Percentiles rank a stretch among this genome's conserved stretches.
Evolutionary conservation across 2,329 filamentous ascomycete genomes (phyloP).

Genomic region (Trichoderma pleuroti): DNA sequence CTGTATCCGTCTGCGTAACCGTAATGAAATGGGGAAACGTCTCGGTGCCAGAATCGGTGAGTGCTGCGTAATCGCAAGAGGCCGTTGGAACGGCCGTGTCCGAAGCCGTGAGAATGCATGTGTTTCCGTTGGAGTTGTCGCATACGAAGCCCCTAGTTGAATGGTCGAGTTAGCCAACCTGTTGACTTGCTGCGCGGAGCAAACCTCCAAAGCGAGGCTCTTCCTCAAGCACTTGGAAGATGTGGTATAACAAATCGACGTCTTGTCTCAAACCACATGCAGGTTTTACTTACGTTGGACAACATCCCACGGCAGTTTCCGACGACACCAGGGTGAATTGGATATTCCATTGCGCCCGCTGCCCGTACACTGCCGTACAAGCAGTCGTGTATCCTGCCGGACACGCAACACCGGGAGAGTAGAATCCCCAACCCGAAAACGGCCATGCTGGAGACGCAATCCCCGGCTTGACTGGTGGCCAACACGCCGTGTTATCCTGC

Average conservation of each 20-base stretch:
- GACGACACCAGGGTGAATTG: conserved; percentile 27
- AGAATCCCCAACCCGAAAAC: conserved; percentile 34
- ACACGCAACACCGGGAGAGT: conserved; percentile 34
- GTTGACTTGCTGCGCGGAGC: not conserved
- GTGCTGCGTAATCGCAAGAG: not conserved
- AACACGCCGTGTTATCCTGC: conserved; percentile 30
- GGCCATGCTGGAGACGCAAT: conserved; percentile 20
- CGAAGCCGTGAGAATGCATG: conserved; percentile 12
- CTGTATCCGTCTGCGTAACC: not conserved
- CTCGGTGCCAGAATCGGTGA: not conserved
- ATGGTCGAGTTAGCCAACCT: not conserved
- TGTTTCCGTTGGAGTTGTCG: conserved; percentile 19
- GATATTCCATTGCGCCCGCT: conserved; percentile 25
- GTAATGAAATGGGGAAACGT: conserved; percentile 14
- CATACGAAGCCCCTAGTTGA: conserved; percentile 17
- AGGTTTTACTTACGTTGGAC: conserved; percentile 28
- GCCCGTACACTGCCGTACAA: conserved; percentile 28
- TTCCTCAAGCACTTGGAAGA: not conserved
- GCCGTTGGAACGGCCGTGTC: not conserved
- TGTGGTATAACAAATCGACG: not conserved
- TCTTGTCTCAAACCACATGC: not conserved
- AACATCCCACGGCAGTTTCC: conserved; percentile 35
- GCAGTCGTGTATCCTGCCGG: conserved; percentile 32
- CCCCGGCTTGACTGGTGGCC: conserved; percentile 26
- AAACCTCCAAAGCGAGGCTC: not conserved